Evolutionary conservation across 1,284 basidiomycete genomes (phyloP).

Genomic region (Ganoderma leucocontextum): DNA sequence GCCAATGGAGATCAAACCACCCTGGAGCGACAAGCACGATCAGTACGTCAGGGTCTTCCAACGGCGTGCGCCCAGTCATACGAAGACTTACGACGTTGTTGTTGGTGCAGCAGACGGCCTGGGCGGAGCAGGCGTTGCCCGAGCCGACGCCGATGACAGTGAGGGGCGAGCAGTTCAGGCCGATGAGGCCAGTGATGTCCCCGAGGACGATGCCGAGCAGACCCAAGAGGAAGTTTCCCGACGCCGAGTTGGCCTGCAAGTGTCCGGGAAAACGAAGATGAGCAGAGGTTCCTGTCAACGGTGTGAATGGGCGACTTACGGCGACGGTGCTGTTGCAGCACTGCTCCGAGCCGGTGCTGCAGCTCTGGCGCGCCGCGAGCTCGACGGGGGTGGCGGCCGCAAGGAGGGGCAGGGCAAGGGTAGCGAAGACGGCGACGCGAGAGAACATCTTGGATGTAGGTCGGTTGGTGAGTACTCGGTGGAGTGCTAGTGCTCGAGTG

Average conservation of each 20-base stretch:
- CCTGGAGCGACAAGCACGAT: not conserved
- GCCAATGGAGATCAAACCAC: slow-evolving; percentile 23
- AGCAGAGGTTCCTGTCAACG: not conserved
- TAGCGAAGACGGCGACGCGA: slow-evolving; percentile 22
- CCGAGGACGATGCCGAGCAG: slow-evolving; percentile 25
- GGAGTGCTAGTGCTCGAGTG: slow-evolving; percentile 19
- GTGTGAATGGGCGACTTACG: slow-evolving; percentile 9
- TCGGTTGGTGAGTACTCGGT: slow-evolving; percentile 11
- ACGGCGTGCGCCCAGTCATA: not conserved
- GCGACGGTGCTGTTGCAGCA: slow-evolving; percentile 26
- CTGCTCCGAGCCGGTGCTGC: slow-evolving; percentile 30
- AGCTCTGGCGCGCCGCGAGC: slow-evolving; percentile 29
- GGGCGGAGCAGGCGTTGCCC: slow-evolving; percentile 21
- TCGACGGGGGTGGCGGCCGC: slow-evolving; percentile 40
- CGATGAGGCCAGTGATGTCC: slow-evolving; percentile 20
- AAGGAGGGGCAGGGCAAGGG: slow-evolving; percentile 38
- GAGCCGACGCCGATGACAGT: slow-evolving; percentile 27
- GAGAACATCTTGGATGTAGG: slow-evolving; percentile 25
- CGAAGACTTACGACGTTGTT: slow-evolving; percentile 25
- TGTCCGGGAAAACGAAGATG: not conserved
- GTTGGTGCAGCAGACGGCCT: slow-evolving; percentile 28
- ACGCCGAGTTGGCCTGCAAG: slow-evolving; percentile 22
- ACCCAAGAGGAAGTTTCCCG: slow-evolving; percentile 22
- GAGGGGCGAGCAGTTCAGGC: slow-evolving; percentile 27
- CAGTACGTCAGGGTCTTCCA: not conserved